Conservation (phyloP, 2,329 filamentous ascomycete genomes). For the Talaromyces sp. region DNA sequence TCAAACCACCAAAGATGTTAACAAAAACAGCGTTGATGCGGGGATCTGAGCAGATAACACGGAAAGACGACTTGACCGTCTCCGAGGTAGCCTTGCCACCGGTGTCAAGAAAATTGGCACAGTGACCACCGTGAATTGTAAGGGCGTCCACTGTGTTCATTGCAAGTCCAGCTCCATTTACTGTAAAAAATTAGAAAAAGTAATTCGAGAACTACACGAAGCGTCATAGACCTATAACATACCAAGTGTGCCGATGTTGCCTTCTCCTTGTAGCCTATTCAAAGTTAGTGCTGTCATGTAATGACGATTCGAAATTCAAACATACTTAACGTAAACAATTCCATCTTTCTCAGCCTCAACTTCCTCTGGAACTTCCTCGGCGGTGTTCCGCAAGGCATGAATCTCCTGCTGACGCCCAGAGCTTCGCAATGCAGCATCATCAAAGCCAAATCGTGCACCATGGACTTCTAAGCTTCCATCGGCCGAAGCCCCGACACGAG, state of each 20-base stretch:
- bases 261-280: constrained; percentile 50
- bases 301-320: neutral
- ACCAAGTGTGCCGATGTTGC: constrained; percentile 73
- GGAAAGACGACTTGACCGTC: constrained; percentile 77
- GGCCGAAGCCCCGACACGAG: constrained; percentile 48
- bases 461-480: constrained; percentile 54
- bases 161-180: constrained; percentile 86
- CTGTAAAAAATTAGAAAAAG: constrained; percentile 35
- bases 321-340: constrained; percentile 75
- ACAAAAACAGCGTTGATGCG: constrained; percentile 73
- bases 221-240: constrained; percentile 10
- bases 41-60: constrained; percentile 70
- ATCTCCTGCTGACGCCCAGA: constrained; percentile 63
- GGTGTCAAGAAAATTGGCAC: constrained; percentile 85
- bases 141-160: constrained; percentile 91
- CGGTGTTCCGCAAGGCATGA: constrained; percentile 58
- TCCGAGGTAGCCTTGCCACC: constrained; percentile 84
- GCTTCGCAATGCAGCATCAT: constrained; percentile 69
- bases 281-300: neutral
- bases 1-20: constrained; percentile 72
- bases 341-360: constrained; percentile 68
- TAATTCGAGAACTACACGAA: neutral
- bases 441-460: constrained; percentile 64
- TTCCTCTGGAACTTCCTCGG: constrained; percentile 58
- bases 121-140: constrained; percentile 65